Evolutionary conservation across 352 stramenopile genomes (phyloP).

Genomic region (Pythium myriotylum): DNA sequence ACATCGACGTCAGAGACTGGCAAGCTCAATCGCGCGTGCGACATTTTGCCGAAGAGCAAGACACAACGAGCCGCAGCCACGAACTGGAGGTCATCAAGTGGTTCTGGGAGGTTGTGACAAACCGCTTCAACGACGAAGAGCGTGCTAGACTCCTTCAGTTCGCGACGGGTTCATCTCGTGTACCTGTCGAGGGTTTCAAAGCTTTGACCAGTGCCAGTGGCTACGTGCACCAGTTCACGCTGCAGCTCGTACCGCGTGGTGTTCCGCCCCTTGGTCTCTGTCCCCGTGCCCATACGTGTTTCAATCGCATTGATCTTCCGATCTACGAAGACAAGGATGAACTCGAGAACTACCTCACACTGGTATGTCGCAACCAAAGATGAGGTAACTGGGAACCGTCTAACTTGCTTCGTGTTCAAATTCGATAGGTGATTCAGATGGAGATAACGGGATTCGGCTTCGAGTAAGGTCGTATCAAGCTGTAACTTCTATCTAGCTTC

Average conservation of each 20-base stretch:
- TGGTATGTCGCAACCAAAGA: conserved; percentile 36
- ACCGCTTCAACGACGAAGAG: conserved; percentile 58
- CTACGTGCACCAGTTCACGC: conserved; percentile 81
- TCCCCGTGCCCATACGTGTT: conserved; percentile 84
- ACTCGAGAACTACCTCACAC: conserved; percentile 74
- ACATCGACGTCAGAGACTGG: conserved; percentile 73
- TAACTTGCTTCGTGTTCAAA: neutral
- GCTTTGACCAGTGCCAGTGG: conserved; percentile 78
- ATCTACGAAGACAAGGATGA: conserved; percentile 69
- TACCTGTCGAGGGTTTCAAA: conserved; percentile 82
- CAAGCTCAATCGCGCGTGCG: conserved; percentile 55
- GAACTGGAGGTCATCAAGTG: conserved; percentile 57
- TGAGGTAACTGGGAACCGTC: neutral
- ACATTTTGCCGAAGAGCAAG: conserved; percentile 53
- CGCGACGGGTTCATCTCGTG: conserved; percentile 70
- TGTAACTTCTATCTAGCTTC: conserved; percentile 3
- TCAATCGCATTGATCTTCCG: conserved; percentile 81
- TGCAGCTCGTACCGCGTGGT: conserved; percentile 63
- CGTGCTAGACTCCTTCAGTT: conserved; percentile 78
- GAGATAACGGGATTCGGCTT: conserved; percentile 57
- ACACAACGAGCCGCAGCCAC: conserved; percentile 31
- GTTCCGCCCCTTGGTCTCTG: conserved; percentile 51
- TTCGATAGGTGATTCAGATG: conserved; percentile 32
- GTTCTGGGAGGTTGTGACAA: conserved; percentile 73
- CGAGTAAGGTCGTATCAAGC: conserved; percentile 41